phyloP scores from a whole-genome alignment of 805 yeast species.

The Metschnikowia drakensbergensis region DNA sequence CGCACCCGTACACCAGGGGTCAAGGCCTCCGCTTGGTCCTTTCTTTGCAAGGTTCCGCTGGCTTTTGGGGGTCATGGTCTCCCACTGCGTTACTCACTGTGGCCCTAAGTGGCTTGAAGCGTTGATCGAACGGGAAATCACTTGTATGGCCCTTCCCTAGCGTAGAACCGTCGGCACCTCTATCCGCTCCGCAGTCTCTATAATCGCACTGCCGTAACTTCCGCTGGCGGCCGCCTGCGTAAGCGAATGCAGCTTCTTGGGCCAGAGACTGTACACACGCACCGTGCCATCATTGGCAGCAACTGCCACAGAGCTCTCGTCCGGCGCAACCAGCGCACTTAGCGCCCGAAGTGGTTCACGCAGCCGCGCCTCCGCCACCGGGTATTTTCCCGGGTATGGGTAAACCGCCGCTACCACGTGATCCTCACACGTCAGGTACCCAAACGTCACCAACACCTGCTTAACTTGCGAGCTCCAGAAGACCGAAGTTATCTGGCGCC shows the following conservation, averaged over 20 bases:
- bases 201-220: conserved; percentile 52
- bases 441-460: conserved; percentile 77
- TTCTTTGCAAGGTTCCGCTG: too few relatives aligned
- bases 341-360: conserved; percentile 51
- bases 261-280: conserved; percentile 73
- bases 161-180: conserved; percentile 11
- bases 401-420: conserved; percentile 52
- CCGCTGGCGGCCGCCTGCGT: conserved; percentile 36
- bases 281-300: conserved; percentile 79
- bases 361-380: conserved; percentile 47
- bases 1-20: neutral
- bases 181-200: conserved; percentile 58
- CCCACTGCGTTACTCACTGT: too few relatives aligned
- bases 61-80: too few relatives aligned
- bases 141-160: too few relatives aligned
- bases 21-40: too few relatives aligned
- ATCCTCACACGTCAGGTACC: conserved; percentile 54
- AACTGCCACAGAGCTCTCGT: conserved; percentile 57
- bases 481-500: conserved; percentile 75
- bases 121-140: too few relatives aligned
- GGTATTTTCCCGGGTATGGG: conserved; percentile 61
- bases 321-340: conserved; percentile 66
- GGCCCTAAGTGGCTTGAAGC: too few relatives aligned
- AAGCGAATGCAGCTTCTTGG: conserved; percentile 25
- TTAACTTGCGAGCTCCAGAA: conserved; percentile 65